Base-by-base conservation (phyloP, 768 basidiomycete genomes). In the Arthromyces matolae region DNA sequence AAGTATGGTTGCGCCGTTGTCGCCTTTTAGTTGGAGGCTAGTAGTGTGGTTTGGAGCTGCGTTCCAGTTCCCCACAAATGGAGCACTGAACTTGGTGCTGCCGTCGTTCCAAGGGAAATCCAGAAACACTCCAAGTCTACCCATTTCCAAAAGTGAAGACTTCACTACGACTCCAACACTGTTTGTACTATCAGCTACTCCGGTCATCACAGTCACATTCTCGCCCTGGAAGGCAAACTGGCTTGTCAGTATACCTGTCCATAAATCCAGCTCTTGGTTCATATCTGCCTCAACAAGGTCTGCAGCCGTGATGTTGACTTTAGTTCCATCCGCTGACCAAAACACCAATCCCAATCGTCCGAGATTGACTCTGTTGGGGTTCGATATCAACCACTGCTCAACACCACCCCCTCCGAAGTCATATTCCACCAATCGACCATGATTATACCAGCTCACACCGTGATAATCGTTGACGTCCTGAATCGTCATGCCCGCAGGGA, bases 41-140 rank as follows among this genome's bases (percentile, higher is more conserved):
- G 80, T 79, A 2, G 73, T 76, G 51, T 81, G 80, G 37, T 71
- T 75, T 12, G 65, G 58, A 0, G 74, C 70, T 34, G 64, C 67
- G 50, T 76, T 71, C 64, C 64, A 80, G n/a, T 60, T 60, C 2
- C 81, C 81, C 0, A 83, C 81, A 53, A 79, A 80, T 1, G 80
- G 80, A 4, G 75, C 79, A 14, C 71, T 70, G 58, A 81, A 83
- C 56, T 81, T 80, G 14, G 59, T 48, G 14, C 57, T 63, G n/a
- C 81, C 81, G 50, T 79, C 79, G 60, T 78, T 78, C 78, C 78
- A 83, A 5, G 79, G 79, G 52, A 78, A 81, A 58, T 83, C 79
- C 10, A 83, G 51, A 60, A 79, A 81, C 0, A 80, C 16, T 0
- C 73, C 77, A 7, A 81, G 60, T 28, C 61, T 61, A 3, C 70